Evolutionary conservation across 106 monocot species (phyloP), one percentile per base, ranked within the genome.

Genomic region (Dioscorea zingiberensis): DNA sequence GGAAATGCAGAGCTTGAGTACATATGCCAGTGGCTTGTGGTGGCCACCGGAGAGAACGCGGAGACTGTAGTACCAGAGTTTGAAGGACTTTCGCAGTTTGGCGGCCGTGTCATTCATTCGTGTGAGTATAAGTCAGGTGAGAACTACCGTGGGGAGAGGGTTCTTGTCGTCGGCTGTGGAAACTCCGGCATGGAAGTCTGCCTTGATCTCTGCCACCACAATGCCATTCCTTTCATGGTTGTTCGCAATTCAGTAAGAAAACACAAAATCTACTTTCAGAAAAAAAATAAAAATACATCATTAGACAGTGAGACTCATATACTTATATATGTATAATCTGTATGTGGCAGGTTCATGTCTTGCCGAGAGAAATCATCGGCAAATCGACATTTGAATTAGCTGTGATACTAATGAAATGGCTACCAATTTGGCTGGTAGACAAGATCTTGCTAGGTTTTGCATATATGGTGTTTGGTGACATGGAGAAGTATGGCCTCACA

Each of bases 171-270:
- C 25, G 84, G 84, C 14, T 85, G 80, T 54, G 84, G 84, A 9
- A 85, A 85, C 61, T 85, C 84, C 8, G 84, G 80, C 29, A 85
- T 85, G 84, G 84, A 85, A 53, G 66, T 85, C 69, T 74, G 71
- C 59, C 70, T 85, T 18, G 85, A 85, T 51, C 81, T 85, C 67
- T 73, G 71, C 74, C 67, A 77, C 58, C 62, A 77, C 67, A 21
- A 32, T n/a, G 85, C 85, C 26, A 63, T 68, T 32, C 85, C 85
- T 2, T 68, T 66, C 22, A 71, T 85, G 73, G 81, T 81, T 10
- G 77, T 81, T 15, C 72, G 85, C 1, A 54, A 74, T 44, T 70
- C 77, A 46, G 85, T 84, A 25, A 76, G 69, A 38, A 38, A 38
- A 25, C 38, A 21, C 4, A 63, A 9, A 27, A 15, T 45, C 23